Evolutionary conservation across 2,329 filamentous ascomycete genomes (phyloP).

Genomic region (Aspergillus neotritici): DNA sequence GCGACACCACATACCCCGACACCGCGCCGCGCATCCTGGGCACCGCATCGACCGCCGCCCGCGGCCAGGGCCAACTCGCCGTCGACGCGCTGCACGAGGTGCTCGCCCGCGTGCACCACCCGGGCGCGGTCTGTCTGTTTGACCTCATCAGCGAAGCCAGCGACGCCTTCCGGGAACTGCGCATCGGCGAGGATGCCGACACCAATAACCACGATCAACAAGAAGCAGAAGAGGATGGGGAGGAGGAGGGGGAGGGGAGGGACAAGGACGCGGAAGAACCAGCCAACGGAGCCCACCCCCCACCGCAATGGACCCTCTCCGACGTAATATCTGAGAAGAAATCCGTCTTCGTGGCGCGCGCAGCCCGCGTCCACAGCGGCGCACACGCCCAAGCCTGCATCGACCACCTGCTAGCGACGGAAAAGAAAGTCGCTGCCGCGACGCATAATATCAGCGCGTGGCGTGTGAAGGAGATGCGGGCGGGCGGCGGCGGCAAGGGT

Average conservation of each 20-base stretch:
- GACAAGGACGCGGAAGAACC: slow-evolving; percentile 7
- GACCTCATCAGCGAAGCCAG: slow-evolving; percentile 70
- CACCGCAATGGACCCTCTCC: slow-evolving; percentile 67
- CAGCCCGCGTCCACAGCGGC: slow-evolving; percentile 62
- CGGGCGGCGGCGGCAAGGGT: slow-evolving; percentile 1
- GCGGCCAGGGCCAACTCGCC: slow-evolving; percentile 66
- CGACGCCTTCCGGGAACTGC: slow-evolving; percentile 52
- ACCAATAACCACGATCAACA: slow-evolving; percentile 18
- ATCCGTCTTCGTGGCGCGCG: slow-evolving; percentile 79
- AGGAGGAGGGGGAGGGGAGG: slow-evolving; percentile 12
- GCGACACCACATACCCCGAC: slow-evolving; percentile 69
- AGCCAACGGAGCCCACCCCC: slow-evolving; percentile 27
- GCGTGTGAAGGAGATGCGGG: slow-evolving; percentile 55
- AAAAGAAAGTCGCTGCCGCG: slow-evolving; percentile 78
- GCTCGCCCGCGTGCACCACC: slow-evolving; percentile 61
- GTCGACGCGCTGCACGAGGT: slow-evolving; percentile 64
- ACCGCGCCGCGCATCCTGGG: slow-evolving; percentile 67
- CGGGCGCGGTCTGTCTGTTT: slow-evolving; percentile 78
- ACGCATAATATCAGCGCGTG: slow-evolving; percentile 96
- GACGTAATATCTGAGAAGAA: slow-evolving; percentile 72
- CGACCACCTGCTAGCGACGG: slow-evolving; percentile 68
- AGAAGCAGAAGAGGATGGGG: slow-evolving; percentile 14
- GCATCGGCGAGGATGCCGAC: slow-evolving; percentile 25
- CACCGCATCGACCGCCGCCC: slow-evolving; percentile 68
- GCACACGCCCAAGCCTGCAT: slow-evolving; percentile 66